A percentile compares a stretch with the other conserved stretches of the same genome.
Evolutionary conservation across 257 asterid species (phyloP).

Genomic region (Rehmannia glutinosa): DNA sequence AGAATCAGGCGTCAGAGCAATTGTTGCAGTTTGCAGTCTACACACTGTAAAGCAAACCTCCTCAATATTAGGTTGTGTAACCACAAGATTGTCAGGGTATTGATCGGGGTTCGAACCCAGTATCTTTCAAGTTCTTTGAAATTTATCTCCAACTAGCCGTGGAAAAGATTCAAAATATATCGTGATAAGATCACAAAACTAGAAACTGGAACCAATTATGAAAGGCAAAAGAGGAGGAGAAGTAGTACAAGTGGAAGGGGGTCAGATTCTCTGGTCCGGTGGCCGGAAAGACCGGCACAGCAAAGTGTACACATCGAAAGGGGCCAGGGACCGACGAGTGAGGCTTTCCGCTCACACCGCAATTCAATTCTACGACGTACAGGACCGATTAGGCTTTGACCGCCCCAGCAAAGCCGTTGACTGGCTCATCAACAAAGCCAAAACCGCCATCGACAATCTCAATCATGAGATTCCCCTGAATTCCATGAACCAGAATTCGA

Average conservation of each 20-base stretch:
- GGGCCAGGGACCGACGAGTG: slow-evolving; percentile 59
- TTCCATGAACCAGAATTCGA: no score
- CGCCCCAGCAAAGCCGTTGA: slow-evolving; percentile 65
- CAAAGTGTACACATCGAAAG: slow-evolving; percentile 55
- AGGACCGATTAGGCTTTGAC: slow-evolving; percentile 63
- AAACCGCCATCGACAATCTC: slow-evolving; percentile 42
- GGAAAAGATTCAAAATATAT: no score
- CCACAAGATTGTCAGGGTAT: no score
- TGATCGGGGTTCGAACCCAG: no score
- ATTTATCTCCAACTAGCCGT: no score
- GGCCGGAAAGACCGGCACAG: slow-evolving; percentile 55
- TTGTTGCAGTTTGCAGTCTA: slow-evolving; percentile 10
- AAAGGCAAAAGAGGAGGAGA: slow-evolving; percentile 35
- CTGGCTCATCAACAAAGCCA: slow-evolving; percentile 58
- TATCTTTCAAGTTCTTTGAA: no score
- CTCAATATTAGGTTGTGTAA: slow-evolving; percentile 15
- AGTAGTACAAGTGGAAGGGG: slow-evolving; percentile 47
- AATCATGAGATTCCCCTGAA: no score
- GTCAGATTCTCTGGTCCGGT: slow-evolving; percentile 40
- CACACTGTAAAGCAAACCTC: slow-evolving; percentile 12
- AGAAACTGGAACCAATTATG: slow-evolving; percentile 22
- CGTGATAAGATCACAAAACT: no score
- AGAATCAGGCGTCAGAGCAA: slow-evolving; percentile 12
- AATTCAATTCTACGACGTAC: slow-evolving; percentile 60
- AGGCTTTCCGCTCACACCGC: slow-evolving; percentile 67